Evolutionary conservation across 177 flowering plant genomes (phyloP).

Genomic region (Telopea speciosissima): DNA sequence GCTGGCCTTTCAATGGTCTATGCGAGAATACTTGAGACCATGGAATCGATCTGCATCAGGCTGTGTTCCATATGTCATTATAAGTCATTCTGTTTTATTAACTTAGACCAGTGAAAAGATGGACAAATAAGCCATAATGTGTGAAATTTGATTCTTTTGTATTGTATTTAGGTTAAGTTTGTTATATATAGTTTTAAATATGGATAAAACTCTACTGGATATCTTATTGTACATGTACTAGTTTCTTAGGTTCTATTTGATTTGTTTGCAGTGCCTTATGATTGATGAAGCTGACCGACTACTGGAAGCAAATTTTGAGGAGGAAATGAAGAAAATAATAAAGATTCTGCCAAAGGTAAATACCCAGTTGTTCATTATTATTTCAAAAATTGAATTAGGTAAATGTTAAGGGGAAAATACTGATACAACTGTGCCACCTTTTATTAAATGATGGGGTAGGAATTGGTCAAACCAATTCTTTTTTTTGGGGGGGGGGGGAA

Average conservation of each 20-base stretch:
- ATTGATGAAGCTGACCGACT: slow-evolving; percentile 98
- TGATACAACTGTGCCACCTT: background rate
- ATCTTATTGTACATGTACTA: background rate
- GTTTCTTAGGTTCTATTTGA: background rate
- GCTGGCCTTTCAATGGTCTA: no score
- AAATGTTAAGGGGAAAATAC: background rate
- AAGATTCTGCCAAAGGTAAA: slow-evolving; percentile 74
- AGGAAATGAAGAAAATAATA: slow-evolving; percentile 89
- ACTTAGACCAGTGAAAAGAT: no score
- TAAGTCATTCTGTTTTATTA: no score
- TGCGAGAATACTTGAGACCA: no score
- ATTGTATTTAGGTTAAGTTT: no score
- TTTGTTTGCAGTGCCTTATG: slow-evolving; percentile 61
- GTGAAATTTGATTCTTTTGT: no score
- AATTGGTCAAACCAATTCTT: background rate
- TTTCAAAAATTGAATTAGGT: background rate
- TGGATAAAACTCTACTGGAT: background rate
- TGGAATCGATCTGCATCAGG: no score
- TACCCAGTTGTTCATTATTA: background rate
- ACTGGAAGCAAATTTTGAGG: slow-evolving; percentile 89
- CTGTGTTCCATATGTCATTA: no score
- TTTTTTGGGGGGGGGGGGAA: no score
- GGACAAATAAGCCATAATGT: no score
- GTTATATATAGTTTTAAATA: no score
- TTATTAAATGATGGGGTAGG: background rate